Evolutionary conservation across 495 filamentous ascomycete genomes (phyloP).

Genomic region (Pseudoneurospora amorphoporcata): DNA sequence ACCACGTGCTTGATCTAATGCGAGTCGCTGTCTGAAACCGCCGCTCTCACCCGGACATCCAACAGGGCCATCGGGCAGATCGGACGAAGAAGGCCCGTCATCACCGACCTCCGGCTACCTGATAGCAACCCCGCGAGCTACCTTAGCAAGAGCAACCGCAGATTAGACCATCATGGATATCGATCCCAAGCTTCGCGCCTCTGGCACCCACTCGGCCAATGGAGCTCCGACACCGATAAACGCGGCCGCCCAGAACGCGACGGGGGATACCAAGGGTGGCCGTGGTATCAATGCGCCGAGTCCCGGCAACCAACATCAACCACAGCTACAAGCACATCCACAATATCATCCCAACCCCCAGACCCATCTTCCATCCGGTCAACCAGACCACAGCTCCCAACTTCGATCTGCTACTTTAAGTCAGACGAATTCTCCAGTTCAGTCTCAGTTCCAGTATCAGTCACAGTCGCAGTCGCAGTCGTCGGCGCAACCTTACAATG

Average conservation of each 20-base stretch:
- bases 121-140: neutral
- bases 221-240: neutral
- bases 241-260: neutral
- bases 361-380: neutral
- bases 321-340: neutral
- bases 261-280: neutral
- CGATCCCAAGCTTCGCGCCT: neutral
- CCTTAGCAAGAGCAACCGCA: neutral
- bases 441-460: neutral
- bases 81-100: constrained; percentile 11
- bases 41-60: neutral
- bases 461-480: neutral
- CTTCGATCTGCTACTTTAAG: neutral
- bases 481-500: neutral
- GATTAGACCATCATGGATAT: neutral
- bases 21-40: neutral
- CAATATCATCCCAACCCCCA: neutral
- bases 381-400: neutral
- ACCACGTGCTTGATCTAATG: neutral
- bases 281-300: neutral
- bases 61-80: constrained; percentile 12
- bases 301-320: neutral
- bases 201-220: neutral
- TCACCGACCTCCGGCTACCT: constrained; percentile 3
- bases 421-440: neutral